Evolutionary conservation across 1,139 yeast species (phyloP).

Genomic region (Scheffersomyces titani): DNA sequence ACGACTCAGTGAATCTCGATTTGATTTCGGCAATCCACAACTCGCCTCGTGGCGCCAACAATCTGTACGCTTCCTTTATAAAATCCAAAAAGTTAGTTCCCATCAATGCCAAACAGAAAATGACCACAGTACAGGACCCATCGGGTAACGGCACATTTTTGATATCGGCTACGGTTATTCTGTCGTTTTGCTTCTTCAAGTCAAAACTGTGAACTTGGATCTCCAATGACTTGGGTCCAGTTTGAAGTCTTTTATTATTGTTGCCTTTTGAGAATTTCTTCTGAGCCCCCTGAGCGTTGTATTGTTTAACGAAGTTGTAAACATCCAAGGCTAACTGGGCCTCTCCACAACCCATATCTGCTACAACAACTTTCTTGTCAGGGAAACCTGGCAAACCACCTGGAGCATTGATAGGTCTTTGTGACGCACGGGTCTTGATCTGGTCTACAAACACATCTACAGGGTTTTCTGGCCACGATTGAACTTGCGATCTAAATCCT

Average conservation of each 20-base stretch:
- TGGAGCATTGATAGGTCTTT: constrained; percentile 82
- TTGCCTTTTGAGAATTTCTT: constrained; percentile 29
- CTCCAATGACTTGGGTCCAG: constrained; percentile 34
- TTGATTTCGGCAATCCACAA: constrained; percentile 98
- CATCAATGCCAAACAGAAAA: constrained; percentile 93
- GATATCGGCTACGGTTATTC: constrained; percentile 94
- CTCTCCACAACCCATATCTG: constrained; percentile 99
- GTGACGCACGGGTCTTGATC: constrained; percentile 56
- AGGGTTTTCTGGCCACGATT: constrained; percentile 98
- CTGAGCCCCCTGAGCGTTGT: constrained; percentile 23
- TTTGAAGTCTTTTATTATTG: constrained; percentile 28
- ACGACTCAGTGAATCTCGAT: constrained; percentile 73
- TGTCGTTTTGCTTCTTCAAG: constrained; percentile 78
- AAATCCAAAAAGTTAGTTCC: constrained; percentile 95
- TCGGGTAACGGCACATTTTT: constrained; percentile 83
- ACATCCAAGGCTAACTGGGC: constrained; percentile 80
- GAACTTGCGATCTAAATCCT: constrained; percentile 93
- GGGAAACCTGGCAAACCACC: constrained; percentile 85
- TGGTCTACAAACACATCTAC: constrained; percentile 83
- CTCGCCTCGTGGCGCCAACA: constrained; percentile 88
- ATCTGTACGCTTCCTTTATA: constrained; percentile 83
- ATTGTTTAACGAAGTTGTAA: constrained; percentile 45
- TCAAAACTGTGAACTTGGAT: constrained; percentile 87
- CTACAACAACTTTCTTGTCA: constrained; percentile 64
- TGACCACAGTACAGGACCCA: constrained; percentile 76